Evolutionary conservation across 257 asterid genomes (phyloP).

Genomic region (Fraxinus americana): DNA sequence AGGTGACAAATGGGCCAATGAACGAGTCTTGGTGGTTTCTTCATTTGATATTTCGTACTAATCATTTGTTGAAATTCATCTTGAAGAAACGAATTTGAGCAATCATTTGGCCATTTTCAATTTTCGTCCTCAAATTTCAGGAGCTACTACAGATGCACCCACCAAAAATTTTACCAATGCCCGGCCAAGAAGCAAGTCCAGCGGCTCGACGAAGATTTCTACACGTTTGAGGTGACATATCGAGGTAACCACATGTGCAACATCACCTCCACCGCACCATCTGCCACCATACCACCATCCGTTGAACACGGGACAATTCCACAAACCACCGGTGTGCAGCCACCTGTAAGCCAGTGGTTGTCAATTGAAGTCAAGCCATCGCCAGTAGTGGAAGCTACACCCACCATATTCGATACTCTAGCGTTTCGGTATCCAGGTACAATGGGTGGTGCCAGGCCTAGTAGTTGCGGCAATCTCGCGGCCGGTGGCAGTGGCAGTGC

Average conservation of each 20-base stretch:
- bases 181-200: constrained; percentile 91
- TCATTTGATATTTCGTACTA: no score
- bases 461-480: constrained; percentile 14
- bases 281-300: constrained; percentile 44
- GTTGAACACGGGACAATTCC: constrained; percentile 12
- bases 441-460: neutral
- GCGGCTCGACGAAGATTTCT: constrained; percentile 61
- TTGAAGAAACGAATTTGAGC: no score
- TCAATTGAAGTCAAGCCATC: constrained; percentile 52
- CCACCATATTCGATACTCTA: neutral
- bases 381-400: neutral
- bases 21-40: no score
- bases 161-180: constrained; percentile 69
- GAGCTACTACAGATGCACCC: constrained; percentile 88
- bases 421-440: neutral
- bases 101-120: neutral
- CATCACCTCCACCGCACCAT: constrained; percentile 68
- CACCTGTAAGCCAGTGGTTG: constrained; percentile 47
- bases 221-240: constrained; percentile 64
- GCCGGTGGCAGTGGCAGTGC: neutral
- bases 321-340: constrained; percentile 32
- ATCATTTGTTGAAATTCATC: no score
- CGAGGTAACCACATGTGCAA: constrained; percentile 70
- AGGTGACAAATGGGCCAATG: no score
- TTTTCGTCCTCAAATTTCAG: constrained; percentile 31